Conservation (phyloP, 73 alveolate genomes). For the Urostyla sp. region DNA sequence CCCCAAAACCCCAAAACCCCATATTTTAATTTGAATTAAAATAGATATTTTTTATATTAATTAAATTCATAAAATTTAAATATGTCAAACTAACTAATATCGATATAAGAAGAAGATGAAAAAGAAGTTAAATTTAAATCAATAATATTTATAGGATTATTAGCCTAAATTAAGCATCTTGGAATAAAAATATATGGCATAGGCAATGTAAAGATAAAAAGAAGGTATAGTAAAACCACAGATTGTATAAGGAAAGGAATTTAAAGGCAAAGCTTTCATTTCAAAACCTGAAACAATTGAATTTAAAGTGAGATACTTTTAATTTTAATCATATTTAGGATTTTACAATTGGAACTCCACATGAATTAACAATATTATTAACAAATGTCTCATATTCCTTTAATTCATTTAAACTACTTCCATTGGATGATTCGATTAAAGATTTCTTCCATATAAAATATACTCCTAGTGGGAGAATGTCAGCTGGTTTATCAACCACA, state of each 20-base stretch:
- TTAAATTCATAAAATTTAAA: too few species aligned
- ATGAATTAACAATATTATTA: constrained; percentile 88
- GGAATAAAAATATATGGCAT: constrained; percentile 80
- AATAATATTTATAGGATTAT: constrained; percentile 28
- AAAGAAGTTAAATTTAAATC: neutral
- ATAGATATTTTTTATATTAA: too few species aligned
- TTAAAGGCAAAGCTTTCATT: constrained; percentile 94
- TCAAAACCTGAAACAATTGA: constrained; percentile 95
- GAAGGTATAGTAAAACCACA: constrained; percentile 89
- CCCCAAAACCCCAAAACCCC: constrained; percentile 9
- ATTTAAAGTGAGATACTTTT: constrained; percentile 77
- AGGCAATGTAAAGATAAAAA: constrained; percentile 88
- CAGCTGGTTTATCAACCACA: constrained; percentile 98
- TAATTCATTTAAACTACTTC: constrained; percentile 91
- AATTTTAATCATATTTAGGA: constrained; percentile 64
- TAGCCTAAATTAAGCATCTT: constrained; percentile 72
- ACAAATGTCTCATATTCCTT: constrained; percentile 94
- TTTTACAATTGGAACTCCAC: constrained; percentile 91
- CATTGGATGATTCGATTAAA: constrained; percentile 84
- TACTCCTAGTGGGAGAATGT: constrained; percentile 96
- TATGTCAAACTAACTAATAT: too few species aligned
- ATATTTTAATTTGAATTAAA: too few species aligned
- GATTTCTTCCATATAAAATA: constrained; percentile 95
- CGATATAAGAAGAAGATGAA: neutral
- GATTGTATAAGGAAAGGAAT: constrained; percentile 90